Evolutionary conservation across 768 basidiomycete species (phyloP).

Genomic region (Lactarius deliciosus): DNA sequence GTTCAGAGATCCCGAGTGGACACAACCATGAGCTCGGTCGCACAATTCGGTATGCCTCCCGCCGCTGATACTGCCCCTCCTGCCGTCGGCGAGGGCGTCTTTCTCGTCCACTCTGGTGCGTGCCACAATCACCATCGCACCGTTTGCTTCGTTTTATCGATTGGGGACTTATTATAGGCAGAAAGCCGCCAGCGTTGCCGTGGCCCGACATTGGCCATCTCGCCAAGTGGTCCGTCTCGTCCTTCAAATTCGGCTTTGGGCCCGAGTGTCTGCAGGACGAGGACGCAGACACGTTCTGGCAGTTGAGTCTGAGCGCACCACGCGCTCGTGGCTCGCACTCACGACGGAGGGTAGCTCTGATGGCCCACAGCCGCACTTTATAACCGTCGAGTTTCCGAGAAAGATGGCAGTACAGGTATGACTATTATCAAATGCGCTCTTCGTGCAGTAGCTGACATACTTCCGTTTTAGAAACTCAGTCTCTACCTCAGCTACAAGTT

Average conservation of each 20-base stretch:
- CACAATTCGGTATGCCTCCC: neutral
- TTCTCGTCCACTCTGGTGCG: conserved; percentile 43
- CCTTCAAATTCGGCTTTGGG: conserved; percentile 95
- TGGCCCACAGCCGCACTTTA: conserved; percentile 95
- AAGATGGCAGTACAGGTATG: conserved; percentile 84
- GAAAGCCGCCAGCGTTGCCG: conserved; percentile 51
- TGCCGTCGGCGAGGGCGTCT: conserved; percentile 37
- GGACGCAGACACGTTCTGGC: conserved; percentile 95
- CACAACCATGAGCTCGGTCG: conserved; percentile 16
- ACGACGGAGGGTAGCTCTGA: conserved; percentile 57
- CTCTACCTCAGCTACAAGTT: conserved; percentile 75
- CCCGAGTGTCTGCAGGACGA: conserved; percentile 87
- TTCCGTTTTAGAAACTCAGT: conserved; percentile 70
- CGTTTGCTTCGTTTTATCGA: neutral
- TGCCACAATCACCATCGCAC: neutral
- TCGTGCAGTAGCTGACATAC: neutral
- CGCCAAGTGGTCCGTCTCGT: conserved; percentile 95
- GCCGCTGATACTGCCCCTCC: neutral
- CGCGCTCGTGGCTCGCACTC: neutral
- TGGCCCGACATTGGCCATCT: conserved; percentile 86
- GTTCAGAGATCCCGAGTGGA: neutral
- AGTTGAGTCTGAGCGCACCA: conserved; percentile 55
- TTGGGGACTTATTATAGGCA: conserved; percentile 31
- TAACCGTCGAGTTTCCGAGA: conserved; percentile 90
- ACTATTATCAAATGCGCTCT: neutral